Percentiles rank a stretch among this genome's conserved stretches.
These are phyloP conservation scores for Rhodotorula paludigena DNA, from an alignment of 768 basidiomycete species.

Conservation along the genomic window DNA sequence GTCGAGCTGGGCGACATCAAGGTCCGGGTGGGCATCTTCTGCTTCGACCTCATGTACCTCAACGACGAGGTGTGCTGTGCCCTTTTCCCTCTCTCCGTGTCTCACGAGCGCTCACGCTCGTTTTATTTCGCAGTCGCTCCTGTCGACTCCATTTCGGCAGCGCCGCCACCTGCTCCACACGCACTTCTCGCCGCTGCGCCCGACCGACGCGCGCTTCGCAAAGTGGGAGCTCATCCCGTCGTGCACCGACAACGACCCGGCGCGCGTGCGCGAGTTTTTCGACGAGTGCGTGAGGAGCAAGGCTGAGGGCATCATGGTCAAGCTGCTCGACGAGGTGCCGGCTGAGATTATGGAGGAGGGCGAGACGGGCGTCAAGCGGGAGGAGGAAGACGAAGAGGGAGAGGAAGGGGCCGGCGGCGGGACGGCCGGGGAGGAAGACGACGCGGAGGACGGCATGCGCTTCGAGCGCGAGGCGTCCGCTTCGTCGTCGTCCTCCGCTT, in stretches of 20 bases:
- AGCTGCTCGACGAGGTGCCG: constrained; percentile 63
- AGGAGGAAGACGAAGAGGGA: constrained; percentile 40
- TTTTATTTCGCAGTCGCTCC: constrained; percentile 55
- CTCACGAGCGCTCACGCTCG: background rate
- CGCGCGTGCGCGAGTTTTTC: constrained; percentile 71
- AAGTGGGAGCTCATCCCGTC: constrained; percentile 55
- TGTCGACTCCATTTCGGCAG: constrained; percentile 64
- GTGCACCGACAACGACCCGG: constrained; percentile 58
- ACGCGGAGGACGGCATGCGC: background rate
- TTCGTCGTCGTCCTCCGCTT: too few species aligned
- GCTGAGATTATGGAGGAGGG: constrained; percentile 46
- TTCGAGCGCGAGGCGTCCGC: too few species aligned
- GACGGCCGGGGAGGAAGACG: background rate
- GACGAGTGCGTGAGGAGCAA: constrained; percentile 60
- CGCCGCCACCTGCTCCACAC: constrained; percentile 63
- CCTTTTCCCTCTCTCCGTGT: constrained; percentile 52
- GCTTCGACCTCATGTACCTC: constrained; percentile 82
- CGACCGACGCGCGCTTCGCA: constrained; percentile 54
- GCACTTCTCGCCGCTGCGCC: constrained; percentile 57
- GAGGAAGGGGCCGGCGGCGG: background rate
- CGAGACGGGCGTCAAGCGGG: constrained; percentile 40
- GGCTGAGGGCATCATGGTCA: constrained; percentile 92
- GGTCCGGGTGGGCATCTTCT: constrained; percentile 74
- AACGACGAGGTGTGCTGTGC: constrained; percentile 61
- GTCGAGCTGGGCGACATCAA: constrained; percentile 69